phyloP scores from a whole-genome alignment of 805 yeast genomes.

The Tanozyma kutaoensis region DNA sequence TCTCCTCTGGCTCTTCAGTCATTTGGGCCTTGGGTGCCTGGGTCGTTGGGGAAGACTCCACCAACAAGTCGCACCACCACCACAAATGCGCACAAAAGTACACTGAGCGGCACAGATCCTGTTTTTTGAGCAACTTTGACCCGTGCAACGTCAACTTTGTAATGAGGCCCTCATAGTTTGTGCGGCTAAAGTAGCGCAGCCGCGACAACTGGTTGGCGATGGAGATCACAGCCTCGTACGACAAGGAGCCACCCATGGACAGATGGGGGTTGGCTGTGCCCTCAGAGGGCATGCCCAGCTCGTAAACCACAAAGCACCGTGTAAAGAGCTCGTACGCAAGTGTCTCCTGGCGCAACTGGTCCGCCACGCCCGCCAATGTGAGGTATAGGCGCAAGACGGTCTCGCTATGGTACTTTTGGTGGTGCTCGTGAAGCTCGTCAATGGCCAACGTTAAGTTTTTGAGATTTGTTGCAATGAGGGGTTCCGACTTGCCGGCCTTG shows the following conservation, averaged over 20 bases:
- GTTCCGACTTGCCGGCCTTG: constrained; percentile 11
- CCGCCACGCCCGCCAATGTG: constrained; percentile 64
- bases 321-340: constrained; percentile 80
- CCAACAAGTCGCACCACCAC: constrained; percentile 66
- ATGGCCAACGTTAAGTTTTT: constrained; percentile 60
- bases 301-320: constrained; percentile 78
- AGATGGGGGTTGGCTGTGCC: constrained; percentile 20
- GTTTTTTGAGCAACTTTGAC: constrained; percentile 76
- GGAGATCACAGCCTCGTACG: constrained; percentile 33
- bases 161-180: constrained; percentile 69
- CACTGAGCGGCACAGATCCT: constrained; percentile 90
- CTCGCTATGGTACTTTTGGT: constrained; percentile 17
- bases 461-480: constrained; percentile 39
- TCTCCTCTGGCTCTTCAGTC: background rate
- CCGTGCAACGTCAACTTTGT: constrained; percentile 82
- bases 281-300: constrained; percentile 31
- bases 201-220: constrained; percentile 32
- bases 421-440: constrained; percentile 44
- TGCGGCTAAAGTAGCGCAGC: constrained; percentile 35
- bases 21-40: no score
- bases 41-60: no score
- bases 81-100: constrained; percentile 82
- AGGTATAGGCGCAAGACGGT: constrained; percentile 39
- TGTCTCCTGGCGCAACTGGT: constrained; percentile 57
- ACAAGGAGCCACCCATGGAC: constrained; percentile 31